Evolutionary conservation across 805 yeast species (phyloP), one percentile per base, ranked within the genome.

Genomic region (Wickerhamomyces strasburgensis): DNA sequence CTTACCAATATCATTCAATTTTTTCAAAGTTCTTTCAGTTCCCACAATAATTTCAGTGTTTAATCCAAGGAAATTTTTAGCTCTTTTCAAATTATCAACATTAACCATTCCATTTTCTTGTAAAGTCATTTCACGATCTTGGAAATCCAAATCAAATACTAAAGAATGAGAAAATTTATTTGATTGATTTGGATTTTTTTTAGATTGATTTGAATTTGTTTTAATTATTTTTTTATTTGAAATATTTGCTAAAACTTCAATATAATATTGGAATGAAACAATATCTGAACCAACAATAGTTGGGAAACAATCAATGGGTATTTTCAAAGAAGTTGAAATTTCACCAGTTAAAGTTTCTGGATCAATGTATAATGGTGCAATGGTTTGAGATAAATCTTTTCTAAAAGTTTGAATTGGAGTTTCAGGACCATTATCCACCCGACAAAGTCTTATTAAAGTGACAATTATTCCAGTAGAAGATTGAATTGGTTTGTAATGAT

Each of bases 291-390:
- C 83, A 14, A 75, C 69, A 11, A 86, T 84, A 0, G 95, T 84
- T 1, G 96, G 94, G 54, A 88, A 86, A 1, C 84, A 79, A 49
- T 88, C 96, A 1, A 83, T 75, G 0, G 97, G 96, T 0, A 88
- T 79, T 43, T 79, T 67, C 15, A 88, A 59, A 28, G 75, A 72
- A 0, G 89, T 75, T 23, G 73, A 74, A 8, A 81, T 67, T 24
- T 74, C 79, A 28, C 79, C 69, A 14, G 68, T 60, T 27, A 77
- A 63, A 1, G 82, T 70, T 11, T 53, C 63, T 1, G 89, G 86
- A 54, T 86, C 89, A n/a, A 86, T 75, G 45, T 77, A 81, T 10
- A 88, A 61, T 1, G 96, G 95, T 1, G 82, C 69, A 1, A 86
- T 73, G 25, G 75, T 71, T 59, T 88, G 97, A 26, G 80, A 74